Conservation (phyloP, 176 grass and related monocot species). For the Puccinellia tenuiflora region DNA sequence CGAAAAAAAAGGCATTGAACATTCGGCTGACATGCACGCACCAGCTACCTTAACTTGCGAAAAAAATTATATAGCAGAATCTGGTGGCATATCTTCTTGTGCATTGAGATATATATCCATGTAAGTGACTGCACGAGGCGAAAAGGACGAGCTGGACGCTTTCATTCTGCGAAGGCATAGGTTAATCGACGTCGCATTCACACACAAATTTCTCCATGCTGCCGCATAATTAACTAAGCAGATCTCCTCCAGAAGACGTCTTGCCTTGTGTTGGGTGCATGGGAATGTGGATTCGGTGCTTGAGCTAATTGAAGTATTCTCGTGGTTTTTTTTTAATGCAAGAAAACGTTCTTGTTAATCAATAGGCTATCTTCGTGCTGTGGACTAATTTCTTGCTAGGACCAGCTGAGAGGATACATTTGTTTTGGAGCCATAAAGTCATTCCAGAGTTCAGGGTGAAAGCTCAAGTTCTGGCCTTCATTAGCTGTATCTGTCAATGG, state of each 20-base stretch:
- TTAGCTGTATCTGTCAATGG: too few relatives aligned
- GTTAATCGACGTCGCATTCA: neutral
- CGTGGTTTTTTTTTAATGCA: too few relatives aligned
- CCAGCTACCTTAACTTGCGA: neutral
- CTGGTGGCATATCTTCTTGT: neutral
- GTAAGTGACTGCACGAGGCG: too few relatives aligned
- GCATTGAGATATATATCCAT: neutral
- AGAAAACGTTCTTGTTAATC: neutral
- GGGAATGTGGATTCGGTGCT: neutral
- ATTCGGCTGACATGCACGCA: conserved; percentile 6
- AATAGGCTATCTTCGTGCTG: neutral
- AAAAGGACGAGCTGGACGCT: conserved; percentile 18
- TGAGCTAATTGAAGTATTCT: too few relatives aligned
- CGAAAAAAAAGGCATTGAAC: neutral
- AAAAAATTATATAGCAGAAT: neutral
- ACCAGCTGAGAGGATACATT: neutral
- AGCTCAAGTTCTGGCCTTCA: too few relatives aligned
- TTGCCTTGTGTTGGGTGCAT: neutral
- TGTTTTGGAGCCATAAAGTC: neutral
- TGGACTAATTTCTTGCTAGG: neutral
- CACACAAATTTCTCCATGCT: neutral
- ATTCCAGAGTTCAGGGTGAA: too few relatives aligned
- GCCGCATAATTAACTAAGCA: neutral
- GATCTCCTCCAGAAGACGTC: neutral
- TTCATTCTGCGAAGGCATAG: too few relatives aligned